Evolutionary conservation across 257 asterid genomes (phyloP).

Genomic region (Solanum stenotomum): DNA sequence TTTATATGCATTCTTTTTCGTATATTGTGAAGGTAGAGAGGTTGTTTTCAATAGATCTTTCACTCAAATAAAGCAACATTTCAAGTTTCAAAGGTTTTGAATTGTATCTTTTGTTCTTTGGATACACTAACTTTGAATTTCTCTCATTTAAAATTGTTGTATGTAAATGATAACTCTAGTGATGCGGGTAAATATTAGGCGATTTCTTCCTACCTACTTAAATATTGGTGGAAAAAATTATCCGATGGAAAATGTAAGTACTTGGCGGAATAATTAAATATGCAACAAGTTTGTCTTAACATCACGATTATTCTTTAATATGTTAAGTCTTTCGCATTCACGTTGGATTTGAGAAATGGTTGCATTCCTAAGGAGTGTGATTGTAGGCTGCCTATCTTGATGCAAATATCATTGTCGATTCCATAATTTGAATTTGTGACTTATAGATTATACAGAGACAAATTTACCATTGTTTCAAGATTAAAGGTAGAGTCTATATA

Average conservation of each 20-base stretch:
- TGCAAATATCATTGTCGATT: not conserved
- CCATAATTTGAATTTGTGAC: not conserved
- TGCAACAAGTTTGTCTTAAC: not conserved
- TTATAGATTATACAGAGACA: not conserved
- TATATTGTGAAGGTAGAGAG: not conserved
- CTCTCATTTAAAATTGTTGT: not conserved
- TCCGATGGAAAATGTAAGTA: not conserved
- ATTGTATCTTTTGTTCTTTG: not conserved
- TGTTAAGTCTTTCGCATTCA: not conserved
- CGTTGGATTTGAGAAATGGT: not conserved
- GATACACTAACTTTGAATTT: not conserved
- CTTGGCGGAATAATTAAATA: fast-evolving
- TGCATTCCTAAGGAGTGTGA: not conserved
- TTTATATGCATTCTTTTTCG: fast-evolving
- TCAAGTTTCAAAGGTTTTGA: not conserved
- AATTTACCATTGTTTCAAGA: not conserved
- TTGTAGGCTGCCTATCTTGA: not conserved
- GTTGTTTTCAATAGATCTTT: not conserved
- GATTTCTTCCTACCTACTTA: not conserved
- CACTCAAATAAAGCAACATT: not conserved
- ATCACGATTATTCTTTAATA: not conserved
- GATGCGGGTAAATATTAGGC: not conserved
- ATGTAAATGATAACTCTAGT: not conserved
- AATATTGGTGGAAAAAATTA: not conserved
- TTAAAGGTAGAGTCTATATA: not conserved